These are phyloP conservation scores for Gossypium davidsonii DNA, from an alignment of 441 rosid genomes.

Conservation along the genomic window DNA sequence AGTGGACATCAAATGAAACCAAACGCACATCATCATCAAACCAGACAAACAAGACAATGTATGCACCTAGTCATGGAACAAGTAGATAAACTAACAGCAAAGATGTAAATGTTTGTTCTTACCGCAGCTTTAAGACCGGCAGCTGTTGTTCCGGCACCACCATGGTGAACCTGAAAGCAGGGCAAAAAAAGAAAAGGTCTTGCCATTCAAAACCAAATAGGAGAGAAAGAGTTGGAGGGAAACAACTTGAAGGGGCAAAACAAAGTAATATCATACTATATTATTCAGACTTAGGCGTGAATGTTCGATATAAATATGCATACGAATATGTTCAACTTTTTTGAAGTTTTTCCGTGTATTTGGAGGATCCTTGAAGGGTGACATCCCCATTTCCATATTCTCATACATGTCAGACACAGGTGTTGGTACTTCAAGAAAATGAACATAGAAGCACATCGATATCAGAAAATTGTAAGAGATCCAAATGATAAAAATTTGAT, in stretches of 20 bases:
- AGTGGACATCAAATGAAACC: conserved; percentile 6
- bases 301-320: not conserved
- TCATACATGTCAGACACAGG: not conserved
- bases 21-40: not conserved
- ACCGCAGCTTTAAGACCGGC: conserved; percentile 97
- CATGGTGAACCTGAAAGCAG: conserved; percentile 37
- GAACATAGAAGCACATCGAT: not conserved
- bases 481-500: not conserved
- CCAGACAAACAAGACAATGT: not conserved
- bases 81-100: conserved; percentile 4
- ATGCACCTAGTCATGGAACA: not conserved
- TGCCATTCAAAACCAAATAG: not conserved
- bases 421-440: not conserved
- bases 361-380: not conserved
- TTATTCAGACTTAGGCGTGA: not conserved
- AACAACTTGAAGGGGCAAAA: not conserved
- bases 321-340: not conserved
- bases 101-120: conserved; percentile 16
- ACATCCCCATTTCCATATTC: not conserved
- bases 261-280: not conserved
- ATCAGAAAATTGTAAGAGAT: not conserved
- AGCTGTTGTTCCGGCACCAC: conserved; percentile 99
- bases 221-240: not conserved
- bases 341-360: not conserved
- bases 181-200: not conserved